phyloP scores from a whole-genome alignment of 257 asterid genomes.

The Salvia rosmarinus region DNA sequence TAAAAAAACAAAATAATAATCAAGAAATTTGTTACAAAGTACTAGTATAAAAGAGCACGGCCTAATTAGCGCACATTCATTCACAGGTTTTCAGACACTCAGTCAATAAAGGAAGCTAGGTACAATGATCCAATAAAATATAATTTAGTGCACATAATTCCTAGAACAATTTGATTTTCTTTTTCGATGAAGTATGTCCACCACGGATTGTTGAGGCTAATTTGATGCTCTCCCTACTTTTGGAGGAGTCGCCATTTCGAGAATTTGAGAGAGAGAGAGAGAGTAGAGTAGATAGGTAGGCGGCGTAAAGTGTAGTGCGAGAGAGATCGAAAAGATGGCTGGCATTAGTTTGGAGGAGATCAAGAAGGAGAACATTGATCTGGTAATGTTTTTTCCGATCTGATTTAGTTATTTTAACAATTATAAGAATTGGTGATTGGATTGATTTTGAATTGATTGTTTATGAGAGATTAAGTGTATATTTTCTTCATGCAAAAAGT shows the following conservation, averaged over 20 bases:
- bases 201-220: background rate
- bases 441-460: background rate
- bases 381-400: background rate
- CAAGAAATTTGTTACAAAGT: background rate
- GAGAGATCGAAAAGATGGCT: conserved; percentile 36
- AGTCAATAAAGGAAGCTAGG: background rate
- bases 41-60: background rate
- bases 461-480: background rate
- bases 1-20: background rate
- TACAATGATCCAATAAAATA: background rate
- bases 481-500: background rate
- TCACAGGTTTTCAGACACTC: background rate
- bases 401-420: background rate
- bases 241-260: no score
- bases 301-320: no score
- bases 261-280: background rate
- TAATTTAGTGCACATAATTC: background rate
- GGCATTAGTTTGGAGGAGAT: conserved; percentile 18
- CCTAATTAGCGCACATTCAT: background rate
- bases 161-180: background rate
- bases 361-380: conserved; percentile 20
- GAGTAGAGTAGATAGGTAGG: no score
- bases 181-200: background rate
- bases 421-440: background rate
- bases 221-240: background rate